These are phyloP conservation scores for apple (Malus domestica) DNA, from an alignment of 306 rosid species.

Conservation along the genomic window ASM211411v1 NC_041802.1:2892501-2893000, in stretches of 20 bases:
- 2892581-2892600: constrained; percentile 11
- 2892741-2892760: constrained; percentile 3
- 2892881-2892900: constrained; percentile 17
- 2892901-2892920: constrained; percentile 26
- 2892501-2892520: neutral
- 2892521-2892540: constrained; percentile 22
- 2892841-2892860: neutral
- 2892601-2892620: constrained; percentile 19
- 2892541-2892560: constrained; percentile 16
- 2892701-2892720: constrained; percentile 30
- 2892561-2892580: constrained; percentile 34
- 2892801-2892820: neutral
- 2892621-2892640: constrained; percentile 17
- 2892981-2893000: constrained; percentile 17
- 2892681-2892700: constrained; percentile 46
- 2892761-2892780: constrained; percentile 36
- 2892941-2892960: constrained; percentile 32
- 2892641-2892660: constrained; percentile 28
- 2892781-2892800: constrained; percentile 40
- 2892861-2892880: constrained; percentile 9
- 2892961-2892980: constrained; percentile 33
- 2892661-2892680: constrained; percentile 23
- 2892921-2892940: constrained; percentile 44
- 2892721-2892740: constrained; percentile 4
- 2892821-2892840: constrained; percentile 38